Percentiles rank a stretch among this genome's conserved stretches.
Evolutionary conservation across 2,329 filamentous ascomycete genomes (phyloP).

Genomic region (Colletotrichum viniferum): DNA sequence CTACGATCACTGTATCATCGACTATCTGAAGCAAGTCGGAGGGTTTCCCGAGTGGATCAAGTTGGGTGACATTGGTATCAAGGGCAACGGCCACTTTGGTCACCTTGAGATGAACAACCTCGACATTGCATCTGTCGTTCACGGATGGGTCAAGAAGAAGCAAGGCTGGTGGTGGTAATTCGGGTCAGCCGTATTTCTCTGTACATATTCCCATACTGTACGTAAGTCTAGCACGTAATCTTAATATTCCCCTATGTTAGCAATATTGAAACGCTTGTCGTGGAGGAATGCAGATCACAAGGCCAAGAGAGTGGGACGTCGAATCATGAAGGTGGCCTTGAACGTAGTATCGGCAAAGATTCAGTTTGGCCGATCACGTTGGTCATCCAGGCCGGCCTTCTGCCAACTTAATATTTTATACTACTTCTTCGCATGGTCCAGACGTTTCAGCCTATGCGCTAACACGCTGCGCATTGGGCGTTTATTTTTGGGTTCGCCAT

Average conservation of each 20-base stretch:
- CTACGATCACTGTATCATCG: constrained; percentile 59
- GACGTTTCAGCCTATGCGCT: neutral
- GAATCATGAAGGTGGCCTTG: neutral
- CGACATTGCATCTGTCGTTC: constrained; percentile 34
- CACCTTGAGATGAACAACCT: constrained; percentile 49
- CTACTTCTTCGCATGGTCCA: neutral
- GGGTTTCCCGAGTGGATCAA: constrained; percentile 47
- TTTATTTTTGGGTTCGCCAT: neutral
- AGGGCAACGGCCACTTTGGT: constrained; percentile 56
- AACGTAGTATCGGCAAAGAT: neutral
- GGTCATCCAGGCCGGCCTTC: neutral
- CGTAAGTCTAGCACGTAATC: neutral
- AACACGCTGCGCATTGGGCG: neutral
- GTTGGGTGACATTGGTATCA: constrained; percentile 47
- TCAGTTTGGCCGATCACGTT: neutral
- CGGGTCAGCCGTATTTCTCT: neutral
- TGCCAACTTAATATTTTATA: neutral
- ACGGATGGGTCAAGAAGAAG: constrained; percentile 37
- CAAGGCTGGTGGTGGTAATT: constrained; percentile 3
- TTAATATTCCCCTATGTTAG: neutral
- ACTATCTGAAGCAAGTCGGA: constrained; percentile 52
- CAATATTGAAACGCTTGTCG: neutral
- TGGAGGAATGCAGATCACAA: neutral
- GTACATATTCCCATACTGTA: neutral
- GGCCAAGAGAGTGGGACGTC: neutral